Conservation (phyloP, 164 flowering plant species). For the Amborella trichopoda region DNA sequence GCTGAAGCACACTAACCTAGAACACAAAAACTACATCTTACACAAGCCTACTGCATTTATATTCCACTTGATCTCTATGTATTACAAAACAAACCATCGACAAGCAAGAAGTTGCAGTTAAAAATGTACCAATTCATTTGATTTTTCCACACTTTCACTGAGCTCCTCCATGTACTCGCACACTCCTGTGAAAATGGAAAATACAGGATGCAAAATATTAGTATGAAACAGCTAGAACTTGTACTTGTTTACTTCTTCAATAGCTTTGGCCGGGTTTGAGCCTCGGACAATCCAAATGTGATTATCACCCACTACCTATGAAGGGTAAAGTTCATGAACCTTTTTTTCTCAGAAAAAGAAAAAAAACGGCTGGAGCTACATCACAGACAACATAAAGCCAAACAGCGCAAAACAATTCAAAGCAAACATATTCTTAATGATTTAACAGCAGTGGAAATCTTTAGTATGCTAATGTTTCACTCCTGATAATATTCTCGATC, state of each 20-base stretch:
- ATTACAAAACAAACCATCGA: neutral
- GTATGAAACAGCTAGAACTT: neutral
- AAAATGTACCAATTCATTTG: conserved; percentile 70
- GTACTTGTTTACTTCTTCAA: too few species aligned
- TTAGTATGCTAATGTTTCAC: too few species aligned
- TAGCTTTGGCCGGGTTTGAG: too few species aligned
- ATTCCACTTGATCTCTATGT: neutral
- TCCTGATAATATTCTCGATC: too few species aligned
- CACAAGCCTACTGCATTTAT: neutral
- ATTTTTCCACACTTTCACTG: conserved; percentile 67
- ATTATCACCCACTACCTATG: neutral
- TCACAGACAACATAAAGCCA: too few species aligned
- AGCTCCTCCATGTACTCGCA: conserved; percentile 69
- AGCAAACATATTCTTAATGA: too few species aligned
- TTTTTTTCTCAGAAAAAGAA: neutral
- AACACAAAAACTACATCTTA: neutral
- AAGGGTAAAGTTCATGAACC: neutral
- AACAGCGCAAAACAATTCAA: too few species aligned
- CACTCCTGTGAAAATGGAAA: conserved; percentile 35
- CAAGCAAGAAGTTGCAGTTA: neutral
- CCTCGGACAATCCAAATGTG: neutral
- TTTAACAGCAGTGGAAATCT: too few species aligned
- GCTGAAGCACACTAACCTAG: conserved; percentile 65
- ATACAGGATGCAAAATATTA: neutral
- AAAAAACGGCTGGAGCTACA: neutral